Percentiles rank a stretch among this genome's conserved stretches.
These are phyloP conservation scores for Astragalus glycyphyllos DNA, from an alignment of 306 rosid species.

Conservation along the genomic window DNA sequence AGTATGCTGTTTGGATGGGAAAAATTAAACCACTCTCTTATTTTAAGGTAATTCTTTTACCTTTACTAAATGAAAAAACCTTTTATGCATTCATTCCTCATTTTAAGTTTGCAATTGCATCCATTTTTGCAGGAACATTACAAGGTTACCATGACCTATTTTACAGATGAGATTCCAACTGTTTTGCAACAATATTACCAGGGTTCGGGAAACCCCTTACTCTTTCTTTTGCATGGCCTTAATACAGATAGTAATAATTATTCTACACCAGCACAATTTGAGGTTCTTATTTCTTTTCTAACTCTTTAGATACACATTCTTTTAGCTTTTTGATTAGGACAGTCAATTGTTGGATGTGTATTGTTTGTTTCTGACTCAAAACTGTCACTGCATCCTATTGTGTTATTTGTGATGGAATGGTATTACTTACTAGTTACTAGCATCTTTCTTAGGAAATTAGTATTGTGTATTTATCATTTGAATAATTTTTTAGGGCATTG, in stretches of 20 bases:
- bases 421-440: slow-evolving; percentile 9
- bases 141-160: slow-evolving; percentile 55
- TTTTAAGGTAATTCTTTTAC: slow-evolving; percentile 62
- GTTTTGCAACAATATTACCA: slow-evolving; percentile 60
- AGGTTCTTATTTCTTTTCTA: slow-evolving; percentile 55
- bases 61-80: not conserved
- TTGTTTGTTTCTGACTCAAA: slow-evolving; percentile 9
- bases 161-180: slow-evolving; percentile 58
- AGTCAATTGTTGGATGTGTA: not conserved
- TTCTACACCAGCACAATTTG: slow-evolving; percentile 74
- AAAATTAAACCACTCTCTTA: slow-evolving; percentile 60
- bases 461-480: slow-evolving; percentile 23
- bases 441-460: slow-evolving; percentile 15
- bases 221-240: slow-evolving; percentile 84
- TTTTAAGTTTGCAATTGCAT: slow-evolving; percentile 12
- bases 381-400: not conserved
- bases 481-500: slow-evolving; percentile 61
- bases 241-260: slow-evolving; percentile 79
- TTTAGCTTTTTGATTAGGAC: slow-evolving; percentile 24
- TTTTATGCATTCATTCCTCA: not conserved
- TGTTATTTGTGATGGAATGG: not conserved
- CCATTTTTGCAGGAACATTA: slow-evolving; percentile 72
- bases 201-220: slow-evolving; percentile 62
- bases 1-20: slow-evolving; percentile 94
- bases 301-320: not conserved